A percentile compares a stretch with the other conserved stretches of the same genome.
These are phyloP conservation scores for Bullera alba DNA, from an alignment of 768 basidiomycete species.

Conservation along the genomic window DNA sequence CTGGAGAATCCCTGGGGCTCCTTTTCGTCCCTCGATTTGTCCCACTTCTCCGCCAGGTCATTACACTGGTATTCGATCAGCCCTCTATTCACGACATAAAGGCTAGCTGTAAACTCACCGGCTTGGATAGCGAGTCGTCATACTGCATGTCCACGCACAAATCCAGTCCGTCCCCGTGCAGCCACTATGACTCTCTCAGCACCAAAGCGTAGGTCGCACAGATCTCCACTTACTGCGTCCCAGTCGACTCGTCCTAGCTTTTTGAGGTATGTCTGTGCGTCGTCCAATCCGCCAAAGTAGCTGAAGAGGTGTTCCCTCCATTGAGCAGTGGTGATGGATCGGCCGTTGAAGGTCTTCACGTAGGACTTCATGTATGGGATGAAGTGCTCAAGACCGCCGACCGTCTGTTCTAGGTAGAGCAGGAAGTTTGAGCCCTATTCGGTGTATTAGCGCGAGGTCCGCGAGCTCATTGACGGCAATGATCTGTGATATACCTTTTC, in stretches of 20 bases:
- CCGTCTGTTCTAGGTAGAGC: conserved; percentile 66
- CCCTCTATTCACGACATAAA: neutral
- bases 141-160: conserved; percentile 71
- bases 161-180: conserved; percentile 67
- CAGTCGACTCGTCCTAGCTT: conserved; percentile 62
- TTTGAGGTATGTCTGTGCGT: conserved; percentile 58
- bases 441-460: too few species aligned
- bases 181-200: conserved; percentile 51
- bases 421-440: conserved; percentile 88
- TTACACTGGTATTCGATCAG: conserved; percentile 48
- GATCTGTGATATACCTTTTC: conserved; percentile 28
- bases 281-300: conserved; percentile 57
- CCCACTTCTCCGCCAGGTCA: conserved; percentile 67
- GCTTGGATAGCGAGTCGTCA: conserved; percentile 62
- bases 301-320: conserved; percentile 74
- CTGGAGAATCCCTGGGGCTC: conserved; percentile 55
- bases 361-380: conserved; percentile 78
- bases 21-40: conserved; percentile 53
- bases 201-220: neutral
- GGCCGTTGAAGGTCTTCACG: conserved; percentile 67
- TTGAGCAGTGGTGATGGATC: conserved; percentile 72
- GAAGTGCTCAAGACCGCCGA: conserved; percentile 78
- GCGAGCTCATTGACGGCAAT: too few species aligned
- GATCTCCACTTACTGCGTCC: conserved; percentile 54
- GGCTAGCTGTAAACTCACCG: conserved; percentile 47